Evolutionary conservation across 768 basidiomycete genomes (phyloP).

Genomic region (Boletus rubropictus): DNA sequence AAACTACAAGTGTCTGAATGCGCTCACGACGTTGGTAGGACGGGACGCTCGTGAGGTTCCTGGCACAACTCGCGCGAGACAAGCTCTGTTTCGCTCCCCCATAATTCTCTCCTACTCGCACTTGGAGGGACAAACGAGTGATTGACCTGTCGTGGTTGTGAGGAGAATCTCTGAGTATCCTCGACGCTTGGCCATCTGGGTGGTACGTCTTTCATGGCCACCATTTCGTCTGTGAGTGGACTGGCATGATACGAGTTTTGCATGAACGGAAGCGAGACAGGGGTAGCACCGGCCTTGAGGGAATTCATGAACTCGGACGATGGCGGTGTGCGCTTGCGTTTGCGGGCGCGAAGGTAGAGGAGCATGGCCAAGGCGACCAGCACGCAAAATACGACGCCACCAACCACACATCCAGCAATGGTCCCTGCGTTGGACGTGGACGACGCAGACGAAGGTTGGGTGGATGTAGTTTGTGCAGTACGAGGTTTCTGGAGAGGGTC

Average conservation of each 20-base stretch:
- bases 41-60: constrained; percentile 2
- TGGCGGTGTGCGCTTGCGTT: constrained; percentile 43
- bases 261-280: constrained; percentile 14
- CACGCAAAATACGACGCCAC: constrained; percentile 38
- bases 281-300: constrained; percentile 17
- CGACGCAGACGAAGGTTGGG: neutral
- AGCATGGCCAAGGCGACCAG: constrained; percentile 34
- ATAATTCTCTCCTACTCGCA: constrained; percentile 21
- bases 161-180: constrained; percentile 18
- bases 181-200: constrained; percentile 18
- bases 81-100: constrained; percentile 18
- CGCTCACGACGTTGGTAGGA: constrained; percentile 8
- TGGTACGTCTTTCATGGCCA: constrained; percentile 6
- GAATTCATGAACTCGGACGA: constrained; percentile 52
- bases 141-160: constrained; percentile 1
- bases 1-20: too few species aligned
- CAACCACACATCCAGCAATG: constrained; percentile 52
- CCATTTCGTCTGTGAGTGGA: constrained; percentile 12
- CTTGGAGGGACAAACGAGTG: constrained; percentile 2
- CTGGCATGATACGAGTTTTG: constrained; percentile 13
- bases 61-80: constrained; percentile 2
- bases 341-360: constrained; percentile 38
- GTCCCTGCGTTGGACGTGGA: constrained; percentile 33
- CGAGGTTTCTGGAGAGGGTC: neutral
- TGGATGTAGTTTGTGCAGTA: neutral